Percentiles rank a stretch among this genome's conserved stretches.
Conservation (phyloP, 306 rosid species). For the Carpinus fangiana region DNA sequence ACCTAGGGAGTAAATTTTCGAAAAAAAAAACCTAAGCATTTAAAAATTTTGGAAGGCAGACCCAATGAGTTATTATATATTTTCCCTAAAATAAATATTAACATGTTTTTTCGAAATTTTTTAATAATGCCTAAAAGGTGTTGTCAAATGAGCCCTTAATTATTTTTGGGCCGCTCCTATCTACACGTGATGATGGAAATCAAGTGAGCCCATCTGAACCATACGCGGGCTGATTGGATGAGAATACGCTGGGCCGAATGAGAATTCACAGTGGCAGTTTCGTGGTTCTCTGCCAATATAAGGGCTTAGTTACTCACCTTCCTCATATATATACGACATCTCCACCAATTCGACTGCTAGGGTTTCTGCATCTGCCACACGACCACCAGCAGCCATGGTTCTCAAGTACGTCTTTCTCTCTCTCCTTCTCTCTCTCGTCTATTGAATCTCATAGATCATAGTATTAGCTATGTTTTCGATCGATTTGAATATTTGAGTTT, state of each 20-base stretch:
- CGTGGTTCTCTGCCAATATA: background rate
- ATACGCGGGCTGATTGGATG: background rate
- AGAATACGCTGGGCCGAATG: background rate
- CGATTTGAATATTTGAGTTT: no score
- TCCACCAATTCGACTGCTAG: slow-evolving; percentile 5
- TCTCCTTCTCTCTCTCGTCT: background rate
- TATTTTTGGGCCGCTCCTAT: no score
- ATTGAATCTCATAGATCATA: no score
- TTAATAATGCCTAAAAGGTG: no score
- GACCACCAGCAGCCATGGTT: slow-evolving; percentile 61
- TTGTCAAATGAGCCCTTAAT: no score
- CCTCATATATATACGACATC: slow-evolving; percentile 20
- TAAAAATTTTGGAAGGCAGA: no score
- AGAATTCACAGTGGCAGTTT: slow-evolving; percentile 18
- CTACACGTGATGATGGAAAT: no score
- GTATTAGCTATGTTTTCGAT: background rate
- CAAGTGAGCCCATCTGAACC: background rate
- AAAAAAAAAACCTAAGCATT: no score
- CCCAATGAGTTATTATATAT: no score
- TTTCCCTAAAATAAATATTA: no score
- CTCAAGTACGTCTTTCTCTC: slow-evolving; percentile 52
- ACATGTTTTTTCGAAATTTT: no score
- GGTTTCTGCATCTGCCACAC: slow-evolving; percentile 33
- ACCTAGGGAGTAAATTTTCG: no score
- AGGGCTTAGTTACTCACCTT: slow-evolving; percentile 18